Base-by-base conservation (phyloP, 2,329 filamentous ascomycete genomes). In the Cyclaneusma minus region DNA sequence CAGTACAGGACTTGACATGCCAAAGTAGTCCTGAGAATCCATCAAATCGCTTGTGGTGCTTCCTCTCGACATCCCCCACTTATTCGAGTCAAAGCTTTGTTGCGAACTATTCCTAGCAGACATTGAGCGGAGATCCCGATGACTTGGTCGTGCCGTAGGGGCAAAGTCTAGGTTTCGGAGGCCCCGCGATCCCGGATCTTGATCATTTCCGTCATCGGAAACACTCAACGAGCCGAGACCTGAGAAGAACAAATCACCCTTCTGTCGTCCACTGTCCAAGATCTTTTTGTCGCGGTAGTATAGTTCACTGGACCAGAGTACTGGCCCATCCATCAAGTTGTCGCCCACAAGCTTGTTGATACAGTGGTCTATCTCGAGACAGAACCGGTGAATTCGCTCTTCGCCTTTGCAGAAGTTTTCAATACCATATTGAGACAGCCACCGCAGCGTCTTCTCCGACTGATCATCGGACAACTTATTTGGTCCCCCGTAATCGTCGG, bases 401-500 rank as follows among this genome's bases (percentile, higher is more conserved):
- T 98, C 89, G 5, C 87, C 89, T 39, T 74, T 77, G 52, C 89
- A 98, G 39, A 95, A 87, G 44, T 93, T 93, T 47, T 91, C 83
- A 16, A 95, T 76, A 9, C 73, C 72, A 36, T 75, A 77, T 38
- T 79, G 71, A 25, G 78, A 71, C 28, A 95, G 60, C 83, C 87
- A 98, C 29, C 72, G 69, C 12, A 67, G 58, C 0, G 84, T 93
- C 37, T 84, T 73, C 27, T 91, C 82, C 0, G 85, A 76, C 48
- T 95, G 89, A 29, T 93, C 83, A 45, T 95, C 87, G n/a, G 82
- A 85, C 8, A 98, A 64, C 50, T 98, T 98, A 49, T 91, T 92
- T 0, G 83, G 82, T 0, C 89, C 87, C 8, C 85, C 87, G 39
- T 92, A 81, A 28, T 81, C 81, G 30, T 78, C 73, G 0, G 68